Base-by-base conservation (phyloP, 805 yeast genomes). In the Ogataea kodamae region DNA sequence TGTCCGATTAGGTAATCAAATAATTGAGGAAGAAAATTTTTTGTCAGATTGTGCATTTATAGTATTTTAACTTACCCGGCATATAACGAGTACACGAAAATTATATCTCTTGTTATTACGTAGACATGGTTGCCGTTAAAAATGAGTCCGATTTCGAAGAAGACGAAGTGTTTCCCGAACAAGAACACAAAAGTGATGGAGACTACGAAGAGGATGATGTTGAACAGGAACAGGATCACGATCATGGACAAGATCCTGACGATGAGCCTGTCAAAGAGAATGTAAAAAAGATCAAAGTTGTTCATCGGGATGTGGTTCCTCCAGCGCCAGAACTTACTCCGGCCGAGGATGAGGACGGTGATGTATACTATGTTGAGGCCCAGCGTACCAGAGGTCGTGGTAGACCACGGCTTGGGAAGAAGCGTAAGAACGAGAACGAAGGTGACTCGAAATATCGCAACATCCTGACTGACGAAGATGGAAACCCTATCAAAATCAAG, bases 401-500 rank as follows among this genome's bases (percentile, higher is more conserved):
- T 26, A 25, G 66, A 40, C 54, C 40, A 41, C 37, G 53, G 21
- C 42, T 36, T 52, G 53, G 42, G 52, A 42, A 31, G 37, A 49
- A 43, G 30, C 39, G 37, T 35, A 47, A 41, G 53, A 47, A 52
- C 27, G 67, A 48, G 18, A 55, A 41, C 5, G 53, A 43, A 18
- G 52, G 30, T 2, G 49, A 39, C 21, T 37, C 44, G 50, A 58
- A 12, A 54, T 56, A 28, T 11, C 44, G 46, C 26, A 42, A 37
- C 18, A 41, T 37, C n/a, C 45, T 39, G 19, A 39, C 42, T 22
- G 88, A 83, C 51, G 83, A 74, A 27, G 73, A 77, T 17, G 95
- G 94, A 2, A 73, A 76, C 37, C 79, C 81, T 10, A 63, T 77
- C 33, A 68, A 69, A 18, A 69, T 89, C 5, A 65, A 64, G 14